A percentile compares a stretch with the other conserved stretches of the same genome.
Evolutionary conservation across 371 early-diverging fungal species (phyloP).

Genomic region (Conidiobolus incongruus): DNA sequence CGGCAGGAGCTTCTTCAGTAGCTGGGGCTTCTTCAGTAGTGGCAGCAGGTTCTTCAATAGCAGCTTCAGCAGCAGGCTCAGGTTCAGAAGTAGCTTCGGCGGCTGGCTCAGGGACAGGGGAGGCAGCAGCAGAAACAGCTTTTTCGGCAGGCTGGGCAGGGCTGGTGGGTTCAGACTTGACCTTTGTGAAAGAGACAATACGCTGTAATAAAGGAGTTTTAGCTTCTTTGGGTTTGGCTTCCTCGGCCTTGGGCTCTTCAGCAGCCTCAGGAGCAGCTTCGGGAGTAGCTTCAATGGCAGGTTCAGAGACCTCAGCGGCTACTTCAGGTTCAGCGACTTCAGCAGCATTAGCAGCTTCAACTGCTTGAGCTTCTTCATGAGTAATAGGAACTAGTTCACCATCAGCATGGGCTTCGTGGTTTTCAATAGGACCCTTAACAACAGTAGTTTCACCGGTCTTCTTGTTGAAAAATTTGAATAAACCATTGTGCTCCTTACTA

Average conservation of each 20-base stretch:
- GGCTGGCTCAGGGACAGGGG: no score
- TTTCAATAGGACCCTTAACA: not conserved
- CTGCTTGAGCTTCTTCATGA: not conserved
- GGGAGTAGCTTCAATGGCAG: not conserved
- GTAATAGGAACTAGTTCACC: not conserved
- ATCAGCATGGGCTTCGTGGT: not conserved
- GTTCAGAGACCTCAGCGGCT: not conserved
- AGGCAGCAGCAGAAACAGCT: no score
- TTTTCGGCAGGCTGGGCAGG: no score
- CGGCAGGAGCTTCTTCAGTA: not conserved
- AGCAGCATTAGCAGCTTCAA: not conserved
- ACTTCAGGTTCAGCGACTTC: not conserved
- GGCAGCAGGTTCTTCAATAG: not conserved
- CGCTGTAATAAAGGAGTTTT: not conserved
- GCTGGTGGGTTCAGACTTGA: not conserved
- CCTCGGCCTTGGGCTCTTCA: constrained; percentile 3
- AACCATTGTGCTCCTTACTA: not conserved
- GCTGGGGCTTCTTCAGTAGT: not conserved
- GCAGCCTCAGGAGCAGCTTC: not conserved
- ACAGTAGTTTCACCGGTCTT: not conserved
- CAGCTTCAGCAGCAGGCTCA: not conserved
- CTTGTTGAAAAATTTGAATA: constrained; percentile 1
- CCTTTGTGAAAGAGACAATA: not conserved
- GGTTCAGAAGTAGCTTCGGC: no score
- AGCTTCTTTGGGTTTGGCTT: constrained; percentile 1